phyloP scores from a whole-genome alignment of 768 basidiomycete species.

The Mycena venus region DNA sequence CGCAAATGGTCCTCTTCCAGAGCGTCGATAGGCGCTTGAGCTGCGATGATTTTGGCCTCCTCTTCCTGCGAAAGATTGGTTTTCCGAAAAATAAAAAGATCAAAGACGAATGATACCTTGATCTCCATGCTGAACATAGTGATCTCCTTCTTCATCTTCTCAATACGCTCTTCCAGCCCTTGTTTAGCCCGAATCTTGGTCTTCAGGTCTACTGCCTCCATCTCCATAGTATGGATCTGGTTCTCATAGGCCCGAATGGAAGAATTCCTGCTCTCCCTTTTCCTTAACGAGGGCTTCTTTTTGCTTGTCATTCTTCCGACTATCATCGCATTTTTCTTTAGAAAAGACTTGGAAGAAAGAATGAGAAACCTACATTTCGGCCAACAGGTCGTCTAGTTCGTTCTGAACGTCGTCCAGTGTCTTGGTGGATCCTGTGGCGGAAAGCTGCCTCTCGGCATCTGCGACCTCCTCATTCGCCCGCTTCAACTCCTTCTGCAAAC shows the following conservation, averaged over 20 bases:
- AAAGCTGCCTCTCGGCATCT: constrained; percentile 77
- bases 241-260: constrained; percentile 68
- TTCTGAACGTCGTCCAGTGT: constrained; percentile 89
- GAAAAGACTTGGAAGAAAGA: background rate
- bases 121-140: constrained; percentile 46
- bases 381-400: constrained; percentile 75
- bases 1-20: constrained; percentile 70
- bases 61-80: constrained; percentile 61
- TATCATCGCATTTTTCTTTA: constrained; percentile 40
- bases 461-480: constrained; percentile 72
- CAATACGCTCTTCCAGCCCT: constrained; percentile 66
- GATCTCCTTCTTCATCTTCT: constrained; percentile 71
- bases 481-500: constrained; percentile 71
- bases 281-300: constrained; percentile 68
- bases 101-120: constrained; percentile 63
- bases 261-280: constrained; percentile 70
- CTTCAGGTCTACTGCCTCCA: constrained; percentile 69
- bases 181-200: constrained; percentile 73
- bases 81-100: background rate
- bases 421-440: constrained; percentile 79
- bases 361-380: constrained; percentile 69
- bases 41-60: constrained; percentile 70
- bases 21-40: constrained; percentile 73
- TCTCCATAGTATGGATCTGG: constrained; percentile 72
- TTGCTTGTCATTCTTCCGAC: constrained; percentile 77